Conservation (phyloP, 2,329 filamentous ascomycete genomes). For the Sclerotinia sclerotiorum region DNA sequence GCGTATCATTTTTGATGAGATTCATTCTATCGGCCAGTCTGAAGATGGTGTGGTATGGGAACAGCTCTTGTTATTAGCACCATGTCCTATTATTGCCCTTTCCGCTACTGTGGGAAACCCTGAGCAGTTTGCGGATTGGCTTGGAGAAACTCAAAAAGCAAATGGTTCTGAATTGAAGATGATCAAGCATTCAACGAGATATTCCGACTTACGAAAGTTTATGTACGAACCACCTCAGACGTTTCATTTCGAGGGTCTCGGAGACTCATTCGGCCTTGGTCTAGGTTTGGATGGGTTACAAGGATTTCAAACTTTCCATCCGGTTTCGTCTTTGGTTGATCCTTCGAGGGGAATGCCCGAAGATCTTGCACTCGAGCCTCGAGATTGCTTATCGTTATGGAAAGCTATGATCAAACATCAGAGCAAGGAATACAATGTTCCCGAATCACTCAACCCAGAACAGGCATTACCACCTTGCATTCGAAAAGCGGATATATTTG, state of each 20-base stretch:
- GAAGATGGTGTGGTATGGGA: slow-evolving; percentile 79
- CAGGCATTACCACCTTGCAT: slow-evolving; percentile 53
- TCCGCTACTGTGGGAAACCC: slow-evolving; percentile 80
- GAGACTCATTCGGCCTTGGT: slow-evolving; percentile 41
- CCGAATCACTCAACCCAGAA: slow-evolving; percentile 50
- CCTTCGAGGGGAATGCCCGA: slow-evolving; percentile 62
- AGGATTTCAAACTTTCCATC: slow-evolving; percentile 54
- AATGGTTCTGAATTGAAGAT: slow-evolving; percentile 65
- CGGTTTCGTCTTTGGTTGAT: slow-evolving; percentile 62
- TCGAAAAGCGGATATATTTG: slow-evolving; percentile 63
- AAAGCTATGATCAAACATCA: slow-evolving; percentile 60
- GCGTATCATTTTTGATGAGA: slow-evolving; percentile 79
- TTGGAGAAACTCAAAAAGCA: slow-evolving; percentile 60
- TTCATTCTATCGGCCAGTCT: slow-evolving; percentile 75
- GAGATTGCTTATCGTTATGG: slow-evolving; percentile 69
- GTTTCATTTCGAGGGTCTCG: slow-evolving; percentile 40
- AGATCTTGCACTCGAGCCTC: slow-evolving; percentile 67
- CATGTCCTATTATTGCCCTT: slow-evolving; percentile 75
- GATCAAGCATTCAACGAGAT: slow-evolving; percentile 67
- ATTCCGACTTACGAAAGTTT: slow-evolving; percentile 78
- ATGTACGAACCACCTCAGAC: slow-evolving; percentile 56
- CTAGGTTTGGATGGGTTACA: slow-evolving; percentile 48
- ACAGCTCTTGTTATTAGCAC: slow-evolving; percentile 69
- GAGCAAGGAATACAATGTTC: slow-evolving; percentile 51
- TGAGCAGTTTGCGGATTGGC: slow-evolving; percentile 66